Percentiles rank a stretch among this genome's conserved stretches.
phyloP scores from a whole-genome alignment of 106 monocot species.

The Acorus gramineus region DNA sequence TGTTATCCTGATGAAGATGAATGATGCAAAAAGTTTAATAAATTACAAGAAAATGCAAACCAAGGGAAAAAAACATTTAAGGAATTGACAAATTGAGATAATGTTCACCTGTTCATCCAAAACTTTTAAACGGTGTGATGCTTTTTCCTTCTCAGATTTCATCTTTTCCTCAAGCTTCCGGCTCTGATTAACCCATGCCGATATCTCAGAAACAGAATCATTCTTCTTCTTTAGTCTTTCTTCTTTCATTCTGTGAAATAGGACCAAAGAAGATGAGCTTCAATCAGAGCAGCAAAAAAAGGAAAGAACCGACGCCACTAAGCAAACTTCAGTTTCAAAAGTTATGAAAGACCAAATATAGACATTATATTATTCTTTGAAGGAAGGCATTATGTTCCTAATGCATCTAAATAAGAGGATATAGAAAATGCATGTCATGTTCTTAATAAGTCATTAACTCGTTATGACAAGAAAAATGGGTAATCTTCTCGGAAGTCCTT shows the following conservation, averaged over 20 bases:
- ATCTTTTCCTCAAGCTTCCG: slow-evolving; percentile 58
- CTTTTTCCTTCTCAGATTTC: slow-evolving; percentile 55
- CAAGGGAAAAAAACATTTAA: too few relatives aligned
- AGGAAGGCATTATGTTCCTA: neutral
- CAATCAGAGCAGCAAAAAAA: neutral
- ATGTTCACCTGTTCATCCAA: slow-evolving; percentile 66
- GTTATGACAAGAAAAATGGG: too few relatives aligned
- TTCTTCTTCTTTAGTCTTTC: slow-evolving; percentile 54
- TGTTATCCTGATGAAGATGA: slow-evolving; percentile 47
- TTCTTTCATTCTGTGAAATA: slow-evolving; percentile 39
- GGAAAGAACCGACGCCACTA: neutral
- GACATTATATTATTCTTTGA: neutral
- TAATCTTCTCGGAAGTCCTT: too few relatives aligned
- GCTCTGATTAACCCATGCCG: slow-evolving; percentile 72
- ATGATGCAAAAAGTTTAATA: slow-evolving; percentile 1
- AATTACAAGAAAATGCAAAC: neutral
- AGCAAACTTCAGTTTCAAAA: neutral
- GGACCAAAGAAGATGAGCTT: too few relatives aligned
- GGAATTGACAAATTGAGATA: neutral
- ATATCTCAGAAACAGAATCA: slow-evolving; percentile 50
- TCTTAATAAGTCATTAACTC: too few relatives aligned
- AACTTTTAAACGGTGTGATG: slow-evolving; percentile 36
- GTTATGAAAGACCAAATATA: neutral
- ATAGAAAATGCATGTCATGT: too few relatives aligned
- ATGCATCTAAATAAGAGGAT: too few relatives aligned